Base-by-base conservation (phyloP, 345 rosid species). In the Stellera chamaejasme region DNA sequence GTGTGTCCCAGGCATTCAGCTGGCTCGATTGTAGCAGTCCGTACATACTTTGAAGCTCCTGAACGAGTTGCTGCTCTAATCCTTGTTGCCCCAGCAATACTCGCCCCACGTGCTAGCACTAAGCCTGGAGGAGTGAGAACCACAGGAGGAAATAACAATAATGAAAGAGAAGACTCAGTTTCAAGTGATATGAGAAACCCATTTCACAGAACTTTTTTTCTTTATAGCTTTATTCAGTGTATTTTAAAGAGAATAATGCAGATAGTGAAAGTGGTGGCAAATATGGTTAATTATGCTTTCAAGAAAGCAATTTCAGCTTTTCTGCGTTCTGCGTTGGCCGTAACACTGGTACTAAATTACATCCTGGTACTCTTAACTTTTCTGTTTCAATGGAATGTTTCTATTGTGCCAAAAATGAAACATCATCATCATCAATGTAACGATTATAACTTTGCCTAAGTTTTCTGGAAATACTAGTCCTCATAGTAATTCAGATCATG, bases 11-110 rank as follows among this genome's bases (percentile, higher is more conserved):
- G 98, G 73, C 96, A 85, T 64, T 92, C 98, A 43, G 95, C 96
- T 42, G 95, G 96, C 60, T 78, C 82, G 32, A 81, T 84, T 76
- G 85, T 88, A 44, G 95, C 98, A 12, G 66, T 92, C 43, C 66
- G 88, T 66, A 41, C 96, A 23, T 92, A 92, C 69, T 82, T 85
- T 64, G 88, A 92, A 76, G 88, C 95, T 73, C 98, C 96, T 0
- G 93, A 85, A 68, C 77, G 95, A 23, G 59, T 92, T 56, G 93
- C 88, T 58, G 98, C 95, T 25, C 75, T 92, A 51, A 82, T 92
- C 66, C 84, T 92, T 10, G 76, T 88, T 55, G 95, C 96, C 53
- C 98, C 98, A 28, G 95, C 98, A 63, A 79, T 92, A 68, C 59
- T 92, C 25, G 95, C 95, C 3, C 95, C 89, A 5, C 68, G 49